Evolutionary conservation across 495 filamentous ascomycete genomes (phyloP), one percentile per base, ranked within the genome.

Genomic region (Letharia lupina): DNA sequence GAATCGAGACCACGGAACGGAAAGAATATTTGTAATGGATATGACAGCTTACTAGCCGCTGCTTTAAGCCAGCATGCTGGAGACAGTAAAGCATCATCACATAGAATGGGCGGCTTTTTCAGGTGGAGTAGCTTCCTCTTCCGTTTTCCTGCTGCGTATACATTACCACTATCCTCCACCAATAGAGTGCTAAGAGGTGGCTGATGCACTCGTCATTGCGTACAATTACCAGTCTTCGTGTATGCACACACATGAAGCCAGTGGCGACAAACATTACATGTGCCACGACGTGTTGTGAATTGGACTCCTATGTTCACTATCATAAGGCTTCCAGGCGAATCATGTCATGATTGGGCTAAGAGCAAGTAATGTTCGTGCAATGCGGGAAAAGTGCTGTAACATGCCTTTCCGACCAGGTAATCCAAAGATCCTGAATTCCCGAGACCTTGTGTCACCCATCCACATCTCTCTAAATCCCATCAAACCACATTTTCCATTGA

Each of bases 51-150:
- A 48, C 31, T 13, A n/a, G 23, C 37, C 37, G 20, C 13, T 37
- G 15, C 44, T 48, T 16, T 44, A 58, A 20, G 35, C 28, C 62
- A 47, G 15, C 50, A 44, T 57, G 63, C 13, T 65, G 37, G 42
- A 20, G 37, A 56, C 57, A 41, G 37, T 37, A 50, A 61, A 41
- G 28, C 15, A 5, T 52, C 54, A 54, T 52, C 9, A 20, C 15
- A 66, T 61, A 66, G 64, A 66, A 44, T 52, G 39, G 18, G 64
- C 28, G 58, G 45, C 64, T 18, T 61, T 61, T 42, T 62, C 20
- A 66, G 64, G 64, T 66, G 45, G 59, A 66, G 59, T 52, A 66
- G 33, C 16, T 31, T 31, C 58, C 37, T 58, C 58, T 62, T 61
- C 58, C 35, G 35, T 41, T 61, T 40, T 35, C 64, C 12, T 37